Base-by-base conservation (phyloP, 371 early-diverging fungal species). In the Apophysomyces variabilis region DNA sequence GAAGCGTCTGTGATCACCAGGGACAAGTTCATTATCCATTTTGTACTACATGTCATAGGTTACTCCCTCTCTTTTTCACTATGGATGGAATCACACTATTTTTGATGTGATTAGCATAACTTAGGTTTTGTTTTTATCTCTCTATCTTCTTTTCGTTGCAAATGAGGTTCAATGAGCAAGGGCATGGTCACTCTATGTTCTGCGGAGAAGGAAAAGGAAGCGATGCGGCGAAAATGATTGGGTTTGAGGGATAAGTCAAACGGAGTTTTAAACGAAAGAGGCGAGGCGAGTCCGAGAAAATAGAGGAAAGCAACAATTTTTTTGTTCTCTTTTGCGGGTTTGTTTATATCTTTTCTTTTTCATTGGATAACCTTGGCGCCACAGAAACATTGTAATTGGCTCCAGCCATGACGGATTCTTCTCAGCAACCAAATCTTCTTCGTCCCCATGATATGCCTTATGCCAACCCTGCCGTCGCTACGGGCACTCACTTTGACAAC, bases 351-450 rank as follows among this genome's bases (percentile, higher is more conserved):
- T 47, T 26, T 47, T 47, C 47, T 47, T 47, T 47, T 47, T 47
- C 47, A 47, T 47, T 47, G 47, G 47, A 47, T 47, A 47, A 47
- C 47, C 47, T 47, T 47, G 47, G 47, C 47, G 47, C 47, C 47
- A 47, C 47, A 47, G 47, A 47, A 47, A 47, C 47, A 47, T 47
- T 47, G 47, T 47, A 47, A 47, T 47, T 47, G 47, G 47, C 47
- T 47, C 47, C 47, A 47, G 47, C 47, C 47, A 47, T 47, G 47
- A 47, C 47, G 47, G 47, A 47, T 47, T 47, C 47, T 47, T 47
- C 47, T 47, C 47, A 47, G 47, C 47, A 47, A 16, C 47, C 47
- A 47, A 47, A 47, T 16, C 47, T 47, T 47, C 47, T 47, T 47
- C 47, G 47, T 47, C 47, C 47, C 47, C 47, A 47, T 47, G 47